Conservation (phyloP, 441 rosid genomes). For the Adansonia madagascariensis region DNA sequence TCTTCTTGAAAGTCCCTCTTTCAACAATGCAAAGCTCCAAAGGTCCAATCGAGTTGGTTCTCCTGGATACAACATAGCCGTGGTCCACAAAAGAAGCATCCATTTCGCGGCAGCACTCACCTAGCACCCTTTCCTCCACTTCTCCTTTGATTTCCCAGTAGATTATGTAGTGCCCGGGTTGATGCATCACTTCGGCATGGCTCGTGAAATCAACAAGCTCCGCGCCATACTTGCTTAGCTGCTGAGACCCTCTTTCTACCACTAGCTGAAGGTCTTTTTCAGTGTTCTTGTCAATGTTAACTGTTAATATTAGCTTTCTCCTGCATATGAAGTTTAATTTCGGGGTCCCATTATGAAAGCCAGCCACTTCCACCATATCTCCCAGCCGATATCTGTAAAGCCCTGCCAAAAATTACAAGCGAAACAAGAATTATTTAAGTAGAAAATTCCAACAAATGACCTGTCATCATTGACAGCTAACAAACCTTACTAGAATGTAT, state of each 20-base stretch:
- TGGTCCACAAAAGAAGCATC: constrained; percentile 73
- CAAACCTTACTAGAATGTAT: too few relatives aligned
- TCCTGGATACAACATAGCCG: constrained; percentile 82
- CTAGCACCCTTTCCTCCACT: constrained; percentile 60
- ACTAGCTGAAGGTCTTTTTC: constrained; percentile 84
- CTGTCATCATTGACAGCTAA: neutral
- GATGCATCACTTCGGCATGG: constrained; percentile 56
- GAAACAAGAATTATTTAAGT: neutral
- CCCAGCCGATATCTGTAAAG: constrained; percentile 77
- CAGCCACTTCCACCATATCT: constrained; percentile 82
- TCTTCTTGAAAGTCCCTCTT: constrained; percentile 71
- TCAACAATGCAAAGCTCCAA: constrained; percentile 74
- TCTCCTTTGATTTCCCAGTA: constrained; percentile 89
- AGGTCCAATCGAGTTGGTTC: constrained; percentile 70
- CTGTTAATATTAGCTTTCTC: constrained; percentile 69
- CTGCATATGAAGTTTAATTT: constrained; percentile 82
- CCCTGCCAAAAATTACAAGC: constrained; percentile 42
- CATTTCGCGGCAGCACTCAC: constrained; percentile 71
- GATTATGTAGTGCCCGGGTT: constrained; percentile 84
- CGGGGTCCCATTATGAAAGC: constrained; percentile 77
- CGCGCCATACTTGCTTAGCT: constrained; percentile 48
- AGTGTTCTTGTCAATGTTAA: constrained; percentile 91
- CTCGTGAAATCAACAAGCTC: constrained; percentile 88
- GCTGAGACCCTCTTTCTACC: constrained; percentile 61
- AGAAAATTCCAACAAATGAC: neutral